Evolutionary conservation across 768 basidiomycete genomes (phyloP), one percentile per base, ranked within the genome.

Genomic region (Rhizopogon rudus): DNA sequence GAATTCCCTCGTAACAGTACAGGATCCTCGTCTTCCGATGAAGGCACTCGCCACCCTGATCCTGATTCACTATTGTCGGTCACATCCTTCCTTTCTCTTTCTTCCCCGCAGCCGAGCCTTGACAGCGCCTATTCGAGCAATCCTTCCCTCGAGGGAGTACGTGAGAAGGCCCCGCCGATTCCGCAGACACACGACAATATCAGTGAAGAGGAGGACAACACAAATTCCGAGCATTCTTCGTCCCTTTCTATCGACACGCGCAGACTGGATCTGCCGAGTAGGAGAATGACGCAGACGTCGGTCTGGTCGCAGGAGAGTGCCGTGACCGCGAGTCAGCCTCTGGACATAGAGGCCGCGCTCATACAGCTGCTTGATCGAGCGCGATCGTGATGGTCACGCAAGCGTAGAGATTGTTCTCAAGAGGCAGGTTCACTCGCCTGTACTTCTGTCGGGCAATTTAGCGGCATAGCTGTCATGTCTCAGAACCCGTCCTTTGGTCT

Each of bases 231-330:
- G 6, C 40, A 20, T 13, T 43, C 56, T 22, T 28, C 17, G 2
- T 37, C 46, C 20, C 35, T 13, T 10, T 14, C 39, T 28, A 35
- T 33, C 44, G 31, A 28, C 28, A 51, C 17, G 37, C 22, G 16
- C 17, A 29, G 29, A 22, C 53, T 16, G 13, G 20, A n/a, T 25
- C 1, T 6, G 14, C 49, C n/a, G 40, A 63, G 55, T 46, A 41
- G 46, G 17, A 66, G 60, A 13, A 46, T 39, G 45, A 68, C 59
- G 28, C 41, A 41, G 46, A 12, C 52, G 10, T 53, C 66, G 5
- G 57, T 70, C 16, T 68, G 63, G 68, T 71, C 68, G 35, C 61
- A 68, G 41, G 69, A 86, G 73, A 25, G 69, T 69, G 55, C 86
- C 64, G 37, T 67, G 74, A 52, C 74, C 74, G 62, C 70, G 72